Evolutionary conservation across 371 early-diverging fungal genomes (phyloP).

Genomic region (Blastocladiella emersonii): DNA sequence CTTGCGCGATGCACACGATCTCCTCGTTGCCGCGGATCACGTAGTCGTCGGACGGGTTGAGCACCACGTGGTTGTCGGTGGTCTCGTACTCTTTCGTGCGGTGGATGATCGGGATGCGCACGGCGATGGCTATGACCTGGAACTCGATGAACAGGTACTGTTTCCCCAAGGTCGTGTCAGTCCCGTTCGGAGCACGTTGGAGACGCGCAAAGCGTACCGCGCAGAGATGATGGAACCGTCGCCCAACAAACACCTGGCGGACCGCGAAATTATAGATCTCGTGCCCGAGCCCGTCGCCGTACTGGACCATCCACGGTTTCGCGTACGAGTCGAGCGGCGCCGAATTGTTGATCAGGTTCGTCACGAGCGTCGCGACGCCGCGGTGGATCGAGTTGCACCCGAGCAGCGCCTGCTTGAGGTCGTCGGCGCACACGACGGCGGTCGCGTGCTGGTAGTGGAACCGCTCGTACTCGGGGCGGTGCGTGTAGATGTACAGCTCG

Average conservation of each 20-base stretch:
- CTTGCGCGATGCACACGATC: constrained; percentile 47
- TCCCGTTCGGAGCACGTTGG: too few relatives aligned
- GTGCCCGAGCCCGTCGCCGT: constrained; percentile 59
- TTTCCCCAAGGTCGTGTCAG: neutral
- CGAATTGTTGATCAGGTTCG: constrained; percentile 51
- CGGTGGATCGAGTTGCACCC: constrained; percentile 50
- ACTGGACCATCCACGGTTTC: constrained; percentile 60
- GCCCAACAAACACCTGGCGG: constrained; percentile 36
- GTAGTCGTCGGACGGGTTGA: constrained; percentile 54
- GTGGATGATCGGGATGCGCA: constrained; percentile 21
- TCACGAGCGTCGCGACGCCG: constrained; percentile 48
- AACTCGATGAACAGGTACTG: constrained; percentile 48
- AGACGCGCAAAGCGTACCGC: neutral
- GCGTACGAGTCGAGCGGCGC: constrained; percentile 40
- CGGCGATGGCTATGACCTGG: constrained; percentile 52
- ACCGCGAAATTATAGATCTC: constrained; percentile 45
- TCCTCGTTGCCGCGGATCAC: constrained; percentile 33
- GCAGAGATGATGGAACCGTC: constrained; percentile 30
- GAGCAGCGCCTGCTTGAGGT: constrained; percentile 54
- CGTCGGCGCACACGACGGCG: constrained; percentile 50
- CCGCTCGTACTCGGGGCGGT: constrained; percentile 47
- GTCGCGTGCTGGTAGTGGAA: constrained; percentile 47
- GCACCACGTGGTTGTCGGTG: constrained; percentile 24
- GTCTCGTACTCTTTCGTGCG: neutral
- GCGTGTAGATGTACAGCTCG: constrained; percentile 50